phyloP scores from a whole-genome alignment of 1,284 basidiomycete species.

The Kwoniella shivajii region DNA sequence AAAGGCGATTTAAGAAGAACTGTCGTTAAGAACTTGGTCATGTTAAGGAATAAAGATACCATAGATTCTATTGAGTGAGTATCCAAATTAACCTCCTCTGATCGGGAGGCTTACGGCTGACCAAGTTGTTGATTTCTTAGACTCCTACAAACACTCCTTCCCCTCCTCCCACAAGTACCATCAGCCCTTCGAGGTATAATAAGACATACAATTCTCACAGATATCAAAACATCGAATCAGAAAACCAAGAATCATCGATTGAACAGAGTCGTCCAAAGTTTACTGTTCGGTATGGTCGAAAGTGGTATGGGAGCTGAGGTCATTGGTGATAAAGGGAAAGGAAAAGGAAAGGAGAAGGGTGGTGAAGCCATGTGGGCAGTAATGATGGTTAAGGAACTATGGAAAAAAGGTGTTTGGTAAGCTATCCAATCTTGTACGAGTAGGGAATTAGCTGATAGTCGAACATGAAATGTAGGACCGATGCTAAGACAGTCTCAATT shows the following conservation, averaged over 20 bases:
- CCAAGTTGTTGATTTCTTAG: constrained; percentile 55
- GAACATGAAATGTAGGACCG: constrained; percentile 67
- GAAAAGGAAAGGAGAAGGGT: constrained; percentile 57
- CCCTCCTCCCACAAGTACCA: constrained; percentile 85
- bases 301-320: constrained; percentile 80
- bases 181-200: constrained; percentile 85
- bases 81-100: not conserved
- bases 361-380: constrained; percentile 99
- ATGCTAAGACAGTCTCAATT: constrained; percentile 91
- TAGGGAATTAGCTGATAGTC: not conserved
- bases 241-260: constrained; percentile 92
- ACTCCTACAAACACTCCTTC: constrained; percentile 86
- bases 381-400: constrained; percentile 89
- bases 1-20: constrained; percentile 67
- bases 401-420: constrained; percentile 91
- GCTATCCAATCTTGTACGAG: constrained; percentile 30
- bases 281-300: constrained; percentile 96
- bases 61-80: constrained; percentile 88
- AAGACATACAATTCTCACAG: constrained; percentile 92
- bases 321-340: constrained; percentile 71
- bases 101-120: not conserved
- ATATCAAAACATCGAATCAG: constrained; percentile 88
- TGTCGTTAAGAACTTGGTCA: constrained; percentile 84
- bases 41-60: constrained; percentile 89
- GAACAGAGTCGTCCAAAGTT: constrained; percentile 92